These are phyloP conservation scores for Rhizopogon vinicolor DNA, from an alignment of 768 basidiomycete genomes.

Conservation along the genomic window DNA sequence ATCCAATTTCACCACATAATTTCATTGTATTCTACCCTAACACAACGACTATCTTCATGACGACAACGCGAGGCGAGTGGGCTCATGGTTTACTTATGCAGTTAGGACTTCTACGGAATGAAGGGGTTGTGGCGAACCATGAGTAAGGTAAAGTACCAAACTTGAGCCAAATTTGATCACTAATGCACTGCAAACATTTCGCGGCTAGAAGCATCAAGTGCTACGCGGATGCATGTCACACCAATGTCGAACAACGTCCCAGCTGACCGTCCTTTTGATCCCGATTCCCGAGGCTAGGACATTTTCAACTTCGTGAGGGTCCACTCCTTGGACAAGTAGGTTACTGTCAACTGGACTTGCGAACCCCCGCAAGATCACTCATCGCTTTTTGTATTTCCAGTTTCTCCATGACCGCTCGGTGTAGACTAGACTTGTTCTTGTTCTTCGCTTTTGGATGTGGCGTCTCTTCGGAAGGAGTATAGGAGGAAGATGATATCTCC, in stretches of 20 bases:
- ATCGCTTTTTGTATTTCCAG: conserved; percentile 72
- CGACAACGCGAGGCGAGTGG: too few relatives aligned
- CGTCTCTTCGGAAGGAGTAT: conserved; percentile 11
- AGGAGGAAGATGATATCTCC: conserved; percentile 4
- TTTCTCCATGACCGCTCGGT: conserved; percentile 69
- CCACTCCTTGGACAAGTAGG: neutral
- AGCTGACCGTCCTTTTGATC: neutral
- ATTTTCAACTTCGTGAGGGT: neutral
- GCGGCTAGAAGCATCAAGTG: too few relatives aligned
- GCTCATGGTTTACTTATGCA: too few relatives aligned
- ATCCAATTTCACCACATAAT: too few relatives aligned
- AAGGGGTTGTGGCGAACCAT: too few relatives aligned
- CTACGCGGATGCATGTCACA: too few relatives aligned
- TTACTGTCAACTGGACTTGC: conserved; percentile 14
- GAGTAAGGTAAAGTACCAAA: too few relatives aligned
- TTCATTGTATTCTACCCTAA: too few relatives aligned
- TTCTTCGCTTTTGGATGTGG: conserved; percentile 23
- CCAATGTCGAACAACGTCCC: neutral
- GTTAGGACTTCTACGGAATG: too few relatives aligned
- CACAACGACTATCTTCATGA: too few relatives aligned
- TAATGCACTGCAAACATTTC: too few relatives aligned
- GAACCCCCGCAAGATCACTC: conserved; percentile 37
- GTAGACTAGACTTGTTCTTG: conserved; percentile 58
- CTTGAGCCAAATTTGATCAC: too few relatives aligned
- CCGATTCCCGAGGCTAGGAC: neutral